Percentiles rank a stretch among this genome's conserved stretches.
phyloP scores from a whole-genome alignment of 139 green algal species.

The Tetradesmus obliquus region DNA sequence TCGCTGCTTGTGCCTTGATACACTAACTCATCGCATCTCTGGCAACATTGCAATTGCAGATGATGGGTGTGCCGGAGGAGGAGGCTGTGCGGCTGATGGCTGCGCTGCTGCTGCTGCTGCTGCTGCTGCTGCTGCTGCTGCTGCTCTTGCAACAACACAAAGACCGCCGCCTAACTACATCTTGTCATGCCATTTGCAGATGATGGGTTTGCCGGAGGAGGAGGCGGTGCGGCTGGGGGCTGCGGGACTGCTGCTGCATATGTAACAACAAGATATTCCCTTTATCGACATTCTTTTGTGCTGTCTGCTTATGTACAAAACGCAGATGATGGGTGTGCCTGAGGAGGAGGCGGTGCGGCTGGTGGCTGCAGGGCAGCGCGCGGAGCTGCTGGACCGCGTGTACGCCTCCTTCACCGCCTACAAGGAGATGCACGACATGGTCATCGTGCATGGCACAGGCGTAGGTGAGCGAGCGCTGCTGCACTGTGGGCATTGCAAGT shows the following conservation, averaged over 20 bases:
- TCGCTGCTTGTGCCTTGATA: conserved; percentile 31
- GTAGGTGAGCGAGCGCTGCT: background rate
- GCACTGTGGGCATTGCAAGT: no score
- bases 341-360: conserved; percentile 44
- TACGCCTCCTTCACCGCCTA: conserved; percentile 56
- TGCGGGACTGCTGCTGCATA: background rate
- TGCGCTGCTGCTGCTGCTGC: no score
- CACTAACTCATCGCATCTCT: no score
- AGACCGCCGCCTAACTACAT: no score
- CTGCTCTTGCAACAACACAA: no score
- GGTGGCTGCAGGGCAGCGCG: conserved; percentile 44
- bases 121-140: no score
- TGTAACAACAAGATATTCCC: no score
- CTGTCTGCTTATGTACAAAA: conserved; percentile 32
- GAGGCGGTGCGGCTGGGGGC: background rate
- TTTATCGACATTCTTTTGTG: background rate
- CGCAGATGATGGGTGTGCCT: conserved; percentile 48
- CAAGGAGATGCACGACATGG: conserved; percentile 64
- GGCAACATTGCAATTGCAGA: background rate
- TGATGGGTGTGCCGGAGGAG: conserved; percentile 49
- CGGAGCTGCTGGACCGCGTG: conserved; percentile 59
- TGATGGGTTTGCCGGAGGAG: background rate
- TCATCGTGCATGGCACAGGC: conserved; percentile 66
- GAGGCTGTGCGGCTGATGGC: conserved; percentile 44
- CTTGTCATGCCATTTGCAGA: no score